Evolutionary conservation across 768 basidiomycete genomes (phyloP), one percentile per base, ranked within the genome.

Genomic region (Hysterangium stoloniferum): DNA sequence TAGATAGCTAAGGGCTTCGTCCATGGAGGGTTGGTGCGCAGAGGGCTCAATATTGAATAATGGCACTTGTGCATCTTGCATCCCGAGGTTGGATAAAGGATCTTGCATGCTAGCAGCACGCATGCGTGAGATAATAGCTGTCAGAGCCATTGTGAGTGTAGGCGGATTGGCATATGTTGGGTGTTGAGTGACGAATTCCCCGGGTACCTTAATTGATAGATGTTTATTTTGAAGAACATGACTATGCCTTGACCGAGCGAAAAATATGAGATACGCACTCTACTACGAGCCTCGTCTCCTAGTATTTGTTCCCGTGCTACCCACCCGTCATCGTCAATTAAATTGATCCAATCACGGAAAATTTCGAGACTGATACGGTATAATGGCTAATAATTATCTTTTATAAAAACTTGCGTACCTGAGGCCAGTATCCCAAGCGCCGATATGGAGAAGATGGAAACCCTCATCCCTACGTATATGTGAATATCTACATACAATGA

Each of bases 281-380:
- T 91, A 73, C 93, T 96, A 44, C 95, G 80, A 15, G 94, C 93
- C 68, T 98, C 94, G 57, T 94, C 93, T 3, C 94, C 94, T 0
- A 98, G 76, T 52, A 98, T 97, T 66, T 98, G 94, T 66, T 98
- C 94, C 22, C 94, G 77, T 1, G 82, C 95, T 36, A 98, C 88
- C 94, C 94, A 98, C 1, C 94, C 94, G 57, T 96, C 79, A 31
- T 87, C 86, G 61, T 98, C 92, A 49, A 96, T 89, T 40, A 97
- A 75, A 55, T 81, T 70, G 44, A 96, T 80, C 94, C 94, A 98
- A 54, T 82, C 79, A 60, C 82, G 83, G 33, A 98, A 70, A 52
- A 98, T 96, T 61, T 92, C 86, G 27, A 96, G 73, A 58, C 92
- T 91, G 54, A 27, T 8, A 13, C 19, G 3, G 44, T 48, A 28